These are phyloP conservation scores for Senna siamea DNA, from an alignment of 306 rosid genomes.

Conservation along the genomic window DNA sequence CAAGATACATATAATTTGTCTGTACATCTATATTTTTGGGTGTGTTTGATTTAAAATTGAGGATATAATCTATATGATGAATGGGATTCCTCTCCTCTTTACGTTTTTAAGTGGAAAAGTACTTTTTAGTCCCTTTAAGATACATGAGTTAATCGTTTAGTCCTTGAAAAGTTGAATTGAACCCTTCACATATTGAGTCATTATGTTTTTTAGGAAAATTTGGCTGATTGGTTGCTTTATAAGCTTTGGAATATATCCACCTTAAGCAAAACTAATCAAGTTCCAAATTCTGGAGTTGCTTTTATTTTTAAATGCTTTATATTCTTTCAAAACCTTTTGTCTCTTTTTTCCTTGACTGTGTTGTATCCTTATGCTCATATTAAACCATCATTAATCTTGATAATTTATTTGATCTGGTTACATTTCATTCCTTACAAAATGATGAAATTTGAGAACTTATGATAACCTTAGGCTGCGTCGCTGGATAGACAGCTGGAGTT, in stretches of 20 bases:
- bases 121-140: too few species aligned
- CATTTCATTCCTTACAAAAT: background rate
- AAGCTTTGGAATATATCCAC: too few species aligned
- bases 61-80: background rate
- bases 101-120: too few species aligned
- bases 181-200: too few species aligned
- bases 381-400: background rate
- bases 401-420: slow-evolving; percentile 27
- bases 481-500: background rate
- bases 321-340: background rate
- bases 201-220: too few species aligned
- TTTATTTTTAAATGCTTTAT: slow-evolving; percentile 4
- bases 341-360: background rate
- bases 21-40: background rate
- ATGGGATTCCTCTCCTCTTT: background rate
- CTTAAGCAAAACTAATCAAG: too few species aligned
- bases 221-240: too few species aligned
- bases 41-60: background rate
- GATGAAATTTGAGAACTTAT: slow-evolving; percentile 4
- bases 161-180: background rate
- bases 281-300: slow-evolving; percentile 29
- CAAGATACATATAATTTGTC: background rate
- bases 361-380: background rate
- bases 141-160: background rate
- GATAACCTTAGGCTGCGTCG: too few species aligned